These are phyloP conservation scores for Rhododendron mucronatum DNA, from an alignment of 148 eudicot species.

Conservation along the genomic window DNA sequence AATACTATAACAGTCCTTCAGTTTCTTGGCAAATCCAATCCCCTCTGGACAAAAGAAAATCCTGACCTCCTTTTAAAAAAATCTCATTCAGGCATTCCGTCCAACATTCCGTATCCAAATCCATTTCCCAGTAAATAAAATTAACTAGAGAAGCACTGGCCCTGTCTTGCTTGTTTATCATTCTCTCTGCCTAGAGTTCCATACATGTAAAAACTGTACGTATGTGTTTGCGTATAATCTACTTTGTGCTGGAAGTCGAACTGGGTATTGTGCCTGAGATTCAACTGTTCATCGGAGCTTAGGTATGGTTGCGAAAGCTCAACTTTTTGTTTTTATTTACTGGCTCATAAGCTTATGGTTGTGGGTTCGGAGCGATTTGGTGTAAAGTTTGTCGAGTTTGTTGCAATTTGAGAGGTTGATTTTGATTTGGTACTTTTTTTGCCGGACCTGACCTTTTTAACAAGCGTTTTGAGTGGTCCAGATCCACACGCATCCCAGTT, in stretches of 20 bases:
- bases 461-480: conserved; percentile 1
- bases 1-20: background rate
- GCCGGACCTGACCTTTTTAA: conserved; percentile 1
- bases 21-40: background rate
- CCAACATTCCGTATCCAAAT: background rate
- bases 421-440: conserved; percentile 4
- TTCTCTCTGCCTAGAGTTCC: background rate
- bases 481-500: conserved; percentile 3
- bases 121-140: background rate
- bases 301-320: conserved; percentile 4
- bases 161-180: background rate
- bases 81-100: background rate
- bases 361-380: background rate
- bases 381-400: background rate
- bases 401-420: background rate
- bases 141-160: background rate
- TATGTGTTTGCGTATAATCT: background rate
- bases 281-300: background rate
- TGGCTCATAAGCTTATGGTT: background rate
- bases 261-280: background rate
- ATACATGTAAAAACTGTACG: background rate
- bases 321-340: background rate
- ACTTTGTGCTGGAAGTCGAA: background rate
- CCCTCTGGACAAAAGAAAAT: background rate
- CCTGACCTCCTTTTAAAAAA: background rate